Evolutionary conservation across 2,329 filamentous ascomycete species (phyloP), one percentile per base, ranked within the genome.

Genomic region (Sarocladiaceae sp.): DNA sequence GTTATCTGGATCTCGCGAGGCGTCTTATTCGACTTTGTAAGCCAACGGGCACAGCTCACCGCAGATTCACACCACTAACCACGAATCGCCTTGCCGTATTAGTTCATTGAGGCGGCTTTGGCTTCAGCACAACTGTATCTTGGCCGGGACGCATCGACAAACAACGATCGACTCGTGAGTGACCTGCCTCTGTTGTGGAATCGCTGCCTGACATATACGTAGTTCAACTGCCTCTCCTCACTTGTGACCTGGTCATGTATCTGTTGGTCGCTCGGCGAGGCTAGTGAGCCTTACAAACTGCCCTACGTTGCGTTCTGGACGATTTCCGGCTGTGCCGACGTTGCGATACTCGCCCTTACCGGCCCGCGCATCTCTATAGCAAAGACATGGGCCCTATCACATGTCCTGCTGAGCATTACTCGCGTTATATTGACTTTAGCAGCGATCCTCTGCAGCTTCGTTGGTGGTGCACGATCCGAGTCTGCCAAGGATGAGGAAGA

Each of bases 181-280:
- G 9, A 29, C 7, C 13, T 13, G 13, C 9, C 26, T 29, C 26
- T 7, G 13, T 29, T 13, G 9, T 7, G 9, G 26, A 29, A 9
- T 29, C 26, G 7, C 26, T 7, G 7, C 26, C 13, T 9, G 13
- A 9, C 26, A 29, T 9, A 13, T 9, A 13, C 26, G 20, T 15
- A 39, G 34, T 39, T 39, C 20, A 23, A 39, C n/a, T 19, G 26
- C 20, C 34, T 39, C 21, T 39, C 19, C 6, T 39, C 34, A 4
- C 34, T 39, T 13, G 20, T 39, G 19, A 39, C 34, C 4, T 39
- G 34, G 34, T 10, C 34, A 16, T 39, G 34, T 18, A 21, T 26
- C 19, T 39, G 34, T 21, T 39, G 19, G 34, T 39, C 34, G n/a
- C 16, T 39, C 6, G 5, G 20, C 10, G 34, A n/a, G n/a, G 6